Conservation (phyloP, 495 filamentous ascomycete species). For the Evernia prunastri region DNA sequence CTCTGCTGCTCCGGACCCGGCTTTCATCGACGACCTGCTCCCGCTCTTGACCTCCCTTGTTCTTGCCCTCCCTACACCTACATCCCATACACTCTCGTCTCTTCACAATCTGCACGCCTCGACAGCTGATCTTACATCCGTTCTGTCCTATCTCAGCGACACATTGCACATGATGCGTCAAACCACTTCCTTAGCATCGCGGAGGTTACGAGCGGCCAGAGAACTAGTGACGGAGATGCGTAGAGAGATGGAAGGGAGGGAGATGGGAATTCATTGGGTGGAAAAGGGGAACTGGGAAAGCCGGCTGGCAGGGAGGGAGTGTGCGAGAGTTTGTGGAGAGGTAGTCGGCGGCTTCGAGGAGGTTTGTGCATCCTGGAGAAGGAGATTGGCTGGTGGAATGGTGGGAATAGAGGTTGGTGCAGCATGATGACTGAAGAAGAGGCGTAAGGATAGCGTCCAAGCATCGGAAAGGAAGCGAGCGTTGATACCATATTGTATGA, state of each 20-base stretch:
- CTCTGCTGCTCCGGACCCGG: slow-evolving; percentile 66
- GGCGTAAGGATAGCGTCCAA: background rate
- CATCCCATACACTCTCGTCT: slow-evolving; percentile 46
- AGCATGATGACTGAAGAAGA: background rate
- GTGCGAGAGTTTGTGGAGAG: slow-evolving; percentile 67
- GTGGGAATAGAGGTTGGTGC: slow-evolving; percentile 16
- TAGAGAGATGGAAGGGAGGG: slow-evolving; percentile 70
- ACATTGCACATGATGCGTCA: slow-evolving; percentile 92
- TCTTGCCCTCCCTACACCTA: slow-evolving; percentile 46
- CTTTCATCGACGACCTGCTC: slow-evolving; percentile 75
- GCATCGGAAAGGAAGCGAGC: slow-evolving; percentile 4
- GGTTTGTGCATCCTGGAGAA: slow-evolving; percentile 67
- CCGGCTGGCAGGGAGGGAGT: slow-evolving; percentile 61
- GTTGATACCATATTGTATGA: slow-evolving; percentile 15
- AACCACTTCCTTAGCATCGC: slow-evolving; percentile 67
- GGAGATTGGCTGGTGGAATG: slow-evolving; percentile 45
- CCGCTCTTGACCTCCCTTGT: slow-evolving; percentile 49
- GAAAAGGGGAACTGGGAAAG: slow-evolving; percentile 74
- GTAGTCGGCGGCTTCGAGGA: slow-evolving; percentile 87
- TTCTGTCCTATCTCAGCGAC: slow-evolving; percentile 81
- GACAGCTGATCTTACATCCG: slow-evolving; percentile 69
- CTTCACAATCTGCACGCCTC: slow-evolving; percentile 64
- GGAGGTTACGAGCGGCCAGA: slow-evolving; percentile 65
- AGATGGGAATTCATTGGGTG: slow-evolving; percentile 73
- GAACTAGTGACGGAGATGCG: slow-evolving; percentile 79